phyloP scores from a whole-genome alignment of 148 eudicot genomes.

The Silene conica region DNA sequence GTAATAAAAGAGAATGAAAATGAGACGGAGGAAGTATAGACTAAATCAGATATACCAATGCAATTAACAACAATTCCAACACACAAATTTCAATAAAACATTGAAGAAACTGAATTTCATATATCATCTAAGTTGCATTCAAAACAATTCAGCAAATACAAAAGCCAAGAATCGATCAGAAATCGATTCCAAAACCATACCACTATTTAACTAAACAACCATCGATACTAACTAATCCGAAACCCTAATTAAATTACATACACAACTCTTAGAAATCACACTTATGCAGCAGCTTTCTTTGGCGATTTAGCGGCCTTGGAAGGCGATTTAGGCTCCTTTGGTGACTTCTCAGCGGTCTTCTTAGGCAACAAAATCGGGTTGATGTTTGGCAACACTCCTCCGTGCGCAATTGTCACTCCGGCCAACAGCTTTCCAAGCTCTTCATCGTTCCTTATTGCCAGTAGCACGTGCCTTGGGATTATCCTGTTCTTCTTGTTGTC shows the following conservation, averaged over 20 bases:
- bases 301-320: slow-evolving; percentile 18
- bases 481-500: slow-evolving; percentile 20
- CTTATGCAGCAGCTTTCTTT: slow-evolving; percentile 15
- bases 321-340: slow-evolving; percentile 16
- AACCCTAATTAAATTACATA: background rate
- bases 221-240: no score
- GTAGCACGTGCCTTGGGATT: slow-evolving; percentile 3
- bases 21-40: no score
- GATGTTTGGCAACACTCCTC: slow-evolving; percentile 11
- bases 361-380: slow-evolving; percentile 16
- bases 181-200: no score
- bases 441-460: slow-evolving; percentile 14
- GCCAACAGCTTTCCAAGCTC: slow-evolving; percentile 13
- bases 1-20: no score
- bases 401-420: slow-evolving; percentile 7
- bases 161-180: no score
- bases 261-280: background rate
- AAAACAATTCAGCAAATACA: no score
- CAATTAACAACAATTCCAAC: no score
- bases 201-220: no score
- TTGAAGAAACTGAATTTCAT: no score
- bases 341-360: slow-evolving; percentile 14
- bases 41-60: no score
- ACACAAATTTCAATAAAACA: no score
- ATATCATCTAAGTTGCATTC: no score